A percentile compares a stretch with the other conserved stretches of the same genome.
phyloP scores from a whole-genome alignment of 495 filamentous ascomycete genomes.

The Penicillium alfredii region DNA sequence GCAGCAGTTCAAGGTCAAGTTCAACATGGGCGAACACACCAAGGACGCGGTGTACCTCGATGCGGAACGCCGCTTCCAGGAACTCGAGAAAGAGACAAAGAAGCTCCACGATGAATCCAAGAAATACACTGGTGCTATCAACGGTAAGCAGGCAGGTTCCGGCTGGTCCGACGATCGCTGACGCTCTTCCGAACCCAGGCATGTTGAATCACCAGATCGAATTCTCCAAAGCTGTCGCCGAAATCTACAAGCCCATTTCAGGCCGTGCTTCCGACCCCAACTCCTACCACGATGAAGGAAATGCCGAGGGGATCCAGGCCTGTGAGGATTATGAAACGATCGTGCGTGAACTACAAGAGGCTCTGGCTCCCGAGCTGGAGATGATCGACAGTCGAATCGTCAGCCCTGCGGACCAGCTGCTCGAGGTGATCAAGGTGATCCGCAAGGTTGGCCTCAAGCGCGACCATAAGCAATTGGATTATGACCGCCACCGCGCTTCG shows the following conservation, averaged over 20 bases:
- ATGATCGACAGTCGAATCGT: constrained; percentile 95
- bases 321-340: constrained; percentile 96
- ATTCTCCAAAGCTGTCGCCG: constrained; percentile 90
- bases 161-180: constrained; percentile 6
- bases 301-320: constrained; percentile 87
- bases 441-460: constrained; percentile 84
- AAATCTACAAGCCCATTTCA: constrained; percentile 98
- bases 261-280: constrained; percentile 92
- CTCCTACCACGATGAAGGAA: constrained; percentile 71
- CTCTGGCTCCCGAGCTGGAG: constrained; percentile 84
- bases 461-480: constrained; percentile 96
- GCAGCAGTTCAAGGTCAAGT: constrained; percentile 82
- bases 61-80: constrained; percentile 87
- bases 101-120: constrained; percentile 90
- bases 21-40: constrained; percentile 88
- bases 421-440: constrained; percentile 92
- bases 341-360: constrained; percentile 83
- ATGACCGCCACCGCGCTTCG: constrained; percentile 74
- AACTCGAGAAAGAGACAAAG: constrained; percentile 94
- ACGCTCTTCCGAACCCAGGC: constrained; percentile 44
- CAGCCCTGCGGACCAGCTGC: constrained; percentile 86
- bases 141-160: constrained; percentile 47
- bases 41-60: constrained; percentile 94
- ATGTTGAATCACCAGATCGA: constrained; percentile 98
- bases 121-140: constrained; percentile 95